Evolutionary conservation across 441 rosid species (phyloP).

Genomic region (Flueggea neowawraea): DNA sequence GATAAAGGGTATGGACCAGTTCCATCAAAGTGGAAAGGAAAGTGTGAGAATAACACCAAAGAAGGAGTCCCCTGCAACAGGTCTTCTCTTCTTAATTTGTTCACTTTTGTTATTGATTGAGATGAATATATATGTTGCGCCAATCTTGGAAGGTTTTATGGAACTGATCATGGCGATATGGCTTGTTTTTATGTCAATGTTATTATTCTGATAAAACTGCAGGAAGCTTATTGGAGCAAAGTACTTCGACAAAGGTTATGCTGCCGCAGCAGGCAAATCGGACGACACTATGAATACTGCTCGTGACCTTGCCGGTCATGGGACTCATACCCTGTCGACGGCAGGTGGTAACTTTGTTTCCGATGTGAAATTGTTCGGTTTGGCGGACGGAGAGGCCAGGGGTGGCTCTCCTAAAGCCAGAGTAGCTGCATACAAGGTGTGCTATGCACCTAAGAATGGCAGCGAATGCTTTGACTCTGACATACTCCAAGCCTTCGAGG

Average conservation of each 20-base stretch:
- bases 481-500: conserved; percentile 45
- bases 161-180: too few species aligned
- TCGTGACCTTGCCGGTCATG: conserved; percentile 65
- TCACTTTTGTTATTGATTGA: too few species aligned
- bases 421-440: conserved; percentile 80
- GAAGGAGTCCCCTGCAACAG: conserved; percentile 60
- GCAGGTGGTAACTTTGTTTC: conserved; percentile 54
- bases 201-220: neutral
- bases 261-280: conserved; percentile 19
- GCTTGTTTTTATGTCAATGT: too few species aligned
- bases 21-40: conserved; percentile 71
- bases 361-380: conserved; percentile 48
- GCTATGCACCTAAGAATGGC: conserved; percentile 37
- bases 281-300: conserved; percentile 11
- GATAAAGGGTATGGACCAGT: conserved; percentile 53
- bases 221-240: conserved; percentile 76
- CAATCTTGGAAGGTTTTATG: too few species aligned
- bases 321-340: conserved; percentile 75
- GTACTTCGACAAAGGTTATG: conserved; percentile 57
- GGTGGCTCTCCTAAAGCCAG: conserved; percentile 79
- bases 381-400: conserved; percentile 59
- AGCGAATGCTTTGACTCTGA: conserved; percentile 49
- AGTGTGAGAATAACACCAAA: conserved; percentile 33
- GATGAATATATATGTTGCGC: too few species aligned
- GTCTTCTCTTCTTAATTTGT: conserved; percentile 12